Conservation (phyloP, 2,329 filamentous ascomycete genomes). For the Fusarium devonianum region DNA sequence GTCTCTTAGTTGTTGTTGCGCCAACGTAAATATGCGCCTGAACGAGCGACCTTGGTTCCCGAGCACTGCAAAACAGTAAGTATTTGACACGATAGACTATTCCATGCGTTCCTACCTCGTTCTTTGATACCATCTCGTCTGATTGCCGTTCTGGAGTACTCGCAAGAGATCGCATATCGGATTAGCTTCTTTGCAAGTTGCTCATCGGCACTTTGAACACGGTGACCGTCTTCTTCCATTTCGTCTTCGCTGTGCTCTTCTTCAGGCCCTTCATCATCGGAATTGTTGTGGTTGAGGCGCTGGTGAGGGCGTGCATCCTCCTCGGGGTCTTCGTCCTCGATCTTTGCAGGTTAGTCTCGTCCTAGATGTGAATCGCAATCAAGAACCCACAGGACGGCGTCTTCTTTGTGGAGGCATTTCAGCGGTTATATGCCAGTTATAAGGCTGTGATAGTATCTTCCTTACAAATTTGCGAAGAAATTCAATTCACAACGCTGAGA, state of each 20-base stretch:
- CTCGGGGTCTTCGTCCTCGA: constrained; percentile 45
- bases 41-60: constrained; percentile 75
- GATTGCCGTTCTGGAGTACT: constrained; percentile 67
- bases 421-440: not conserved
- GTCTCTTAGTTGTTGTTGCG: constrained; percentile 73
- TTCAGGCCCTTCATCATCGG: constrained; percentile 42
- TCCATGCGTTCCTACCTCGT: constrained; percentile 55
- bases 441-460: too few relatives aligned
- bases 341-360: constrained; percentile 21
- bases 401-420: constrained; percentile 47
- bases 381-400: constrained; percentile 42
- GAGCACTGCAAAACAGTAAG: constrained; percentile 63
- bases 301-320: constrained; percentile 45
- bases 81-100: not conserved
- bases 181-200: constrained; percentile 71
- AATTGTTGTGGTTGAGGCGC: constrained; percentile 41
- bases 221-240: constrained; percentile 43
- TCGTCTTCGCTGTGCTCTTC: constrained; percentile 50
- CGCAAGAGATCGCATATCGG: constrained; percentile 72
- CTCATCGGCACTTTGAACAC: constrained; percentile 53
- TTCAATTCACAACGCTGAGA: not conserved
- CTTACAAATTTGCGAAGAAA: not conserved
- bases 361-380: constrained; percentile 14
- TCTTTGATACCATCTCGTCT: constrained; percentile 68
- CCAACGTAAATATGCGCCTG: constrained; percentile 76